Base-by-base conservation (phyloP, 192 early-diverging fungal species). In the Mortierella hygrophila region DNA sequence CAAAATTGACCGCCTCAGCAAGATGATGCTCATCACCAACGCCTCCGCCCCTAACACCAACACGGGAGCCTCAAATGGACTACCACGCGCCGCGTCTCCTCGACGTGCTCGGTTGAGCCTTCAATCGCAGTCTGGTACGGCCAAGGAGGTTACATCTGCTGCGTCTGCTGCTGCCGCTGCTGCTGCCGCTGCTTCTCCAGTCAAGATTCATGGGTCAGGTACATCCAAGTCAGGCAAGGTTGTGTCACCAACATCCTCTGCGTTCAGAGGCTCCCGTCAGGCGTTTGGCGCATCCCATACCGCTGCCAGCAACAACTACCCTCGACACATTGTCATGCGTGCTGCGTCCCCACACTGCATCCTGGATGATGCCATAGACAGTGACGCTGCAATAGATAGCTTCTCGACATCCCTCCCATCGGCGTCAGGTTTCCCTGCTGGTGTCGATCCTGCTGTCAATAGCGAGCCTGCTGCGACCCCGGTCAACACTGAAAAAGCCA, bases 1-100 rank as follows among this genome's bases (percentile, higher is more conserved):
- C 46, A 86, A 80, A 37, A 86, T 86, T 73, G 79, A 86, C 70
- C 79, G 70, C 6, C 69, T 86, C 26, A 86, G 75, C 54, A 86
- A 74, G n/a, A 80, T 86, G 79, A 81, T 74, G 72, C 63, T 77
- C 37, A 80, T 54, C 74, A 72, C 74, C 9, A 77, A 81, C 44
- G 70, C 75, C 15, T 76, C 79, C n/a, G 40, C 71, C 4, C 65
- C 76, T 52, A 81, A 52, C 42, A 21, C 72, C 4, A 13, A 71
- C 9, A 79, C 77, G 32, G 65, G 77, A 7, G 7, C 60, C 10
- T n/a, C 75, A 0, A 23, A 75, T n/a, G 70, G 23, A 9, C 49
- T 74, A 15, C 70, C 75, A 21, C 74, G 20, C 1, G 76, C 84
- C n/a, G 26, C 72, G 9, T 74, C 84, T 0, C 79, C 75, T 70